Evolutionary conservation across 768 basidiomycete species (phyloP), one percentile per base, ranked within the genome.

Genomic region (Boletus huronensis): DNA sequence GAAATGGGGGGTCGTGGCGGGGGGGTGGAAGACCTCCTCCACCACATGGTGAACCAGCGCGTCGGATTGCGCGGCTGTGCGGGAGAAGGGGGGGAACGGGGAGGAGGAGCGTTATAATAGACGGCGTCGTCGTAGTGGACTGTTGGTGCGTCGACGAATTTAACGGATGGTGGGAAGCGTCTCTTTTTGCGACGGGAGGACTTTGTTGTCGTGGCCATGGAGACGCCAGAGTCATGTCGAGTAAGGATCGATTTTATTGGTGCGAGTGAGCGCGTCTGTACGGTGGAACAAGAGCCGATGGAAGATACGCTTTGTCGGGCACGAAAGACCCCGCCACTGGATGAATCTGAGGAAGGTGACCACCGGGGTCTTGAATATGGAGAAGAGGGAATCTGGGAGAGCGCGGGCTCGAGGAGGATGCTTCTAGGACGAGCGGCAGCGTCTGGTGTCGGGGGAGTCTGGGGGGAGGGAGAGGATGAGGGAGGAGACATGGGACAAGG

Each of bases 121-220:
- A 57, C 17, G 25, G 40, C 54, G 34, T 64, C 36, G 7, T 58
- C 57, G 52, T 84, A 83, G 63, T 85, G 79, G 9, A 87, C 75
- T 3, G 78, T 85, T 16, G 86, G 85, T 50, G 75, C 73, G 53
- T 86, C 84, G 28, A 83, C 82, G 57, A 88, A 89, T 59, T 85
- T 89, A 47, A 89, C 87, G 32, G 83, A 85, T 50, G 72, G 64
- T 11, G 72, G 59, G 7, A 69, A 65, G n/a, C 69, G 72, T 28
- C 45, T 72, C 58, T 63, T 73, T 54, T 57, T 64, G 17, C 70
- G 59, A 32, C 65, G 58, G 13, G 55, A 46, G 25, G 59, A 60
- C 38, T 54, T 59, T 25, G 74, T 64, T 31, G 68, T 68, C 17
- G 65, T 68, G 48, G 63, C 58, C 58, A 72, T 79, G 6, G 80